Base-by-base conservation (phyloP, 345 rosid species). In the Abelmoschus esculentus region DNA sequence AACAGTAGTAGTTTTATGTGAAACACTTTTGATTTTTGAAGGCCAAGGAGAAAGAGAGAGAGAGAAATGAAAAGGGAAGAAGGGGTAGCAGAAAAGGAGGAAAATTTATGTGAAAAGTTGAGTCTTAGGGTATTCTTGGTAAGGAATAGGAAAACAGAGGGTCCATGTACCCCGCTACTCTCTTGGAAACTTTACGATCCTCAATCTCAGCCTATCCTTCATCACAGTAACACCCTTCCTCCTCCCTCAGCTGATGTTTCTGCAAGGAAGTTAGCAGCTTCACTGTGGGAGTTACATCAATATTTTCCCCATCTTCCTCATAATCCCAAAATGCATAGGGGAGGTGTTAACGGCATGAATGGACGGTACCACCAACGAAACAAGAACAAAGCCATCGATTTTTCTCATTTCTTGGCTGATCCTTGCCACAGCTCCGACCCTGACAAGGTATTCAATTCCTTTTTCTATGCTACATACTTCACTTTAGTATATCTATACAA, bases 241-340 rank as follows among this genome's bases (percentile, higher is more conserved):
- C 38, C 60, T 4, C 58, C 26, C 8, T 29, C 74, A 67, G 4
- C 77, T 22, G 46, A 15, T 36, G 78, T 79, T 63, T 86, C 96
- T 68, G 87, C 89, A 5, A 85, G 97, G 73, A 86, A 89, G 81
- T 86, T 92, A 38, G 97, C 88, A 32, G 89, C 98, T 74, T 84
- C 81, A 53, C 85, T 87, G 79, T 89, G 96, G 96, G 93, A 93
- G 69, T 86, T 86, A 46, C 84, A 85, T 66, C 85, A 84, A 76
- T 67, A 60, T 74, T 22, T 22, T 22, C 26, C 26, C 26, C 0
- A 22, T 22, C 47, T 64, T 29, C 47, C 34, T 68, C 13, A 12
- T 22, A 22, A 22, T 22, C 26, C 26, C 26, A 22, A 22, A 22
- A 93, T 93, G 98, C 90, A 85, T 76, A 76, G 90, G 18, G 74